Base-by-base conservation (phyloP, 257 asterid species). In the Solanum ossicruentum region DNA sequence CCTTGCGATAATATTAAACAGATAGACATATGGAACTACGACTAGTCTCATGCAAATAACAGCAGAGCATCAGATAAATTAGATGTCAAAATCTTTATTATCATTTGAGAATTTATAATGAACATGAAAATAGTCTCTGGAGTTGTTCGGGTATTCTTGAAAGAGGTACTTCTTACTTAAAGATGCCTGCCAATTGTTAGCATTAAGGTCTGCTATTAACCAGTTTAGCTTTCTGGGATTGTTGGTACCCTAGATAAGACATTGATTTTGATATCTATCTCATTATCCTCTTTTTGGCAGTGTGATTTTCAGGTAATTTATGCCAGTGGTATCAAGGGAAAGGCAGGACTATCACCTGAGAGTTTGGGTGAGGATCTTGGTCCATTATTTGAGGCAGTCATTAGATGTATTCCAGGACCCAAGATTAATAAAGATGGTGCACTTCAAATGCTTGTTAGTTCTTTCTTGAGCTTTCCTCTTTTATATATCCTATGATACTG, bases 401-500 rank as follows among this genome's bases (percentile, higher is more conserved):
- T 95, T 52, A 92, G 99, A 92, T 97, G 99, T 91, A 97, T 97
- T 87, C 99, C 98, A 16, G 99, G 98, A 63, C 99, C 99, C 21
- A 91, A 78, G 83, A 92, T 97, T 89, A 91, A 93, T 69, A 93
- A 88, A 90, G 98, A 97, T 21, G 99, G 99, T 81, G 89, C 94
- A 86, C 99, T 95, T 84, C 99, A 97, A 90, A 93, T 97, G 99
- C 98, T 97, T 88, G 99, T 97, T 20, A 91, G 98, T 92, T 65
- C 69, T 84, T 70, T 20, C 78, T 85, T 60, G 75, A 63, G 71
- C 83, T 86, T 66, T 84, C 49, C 51, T 13, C 18, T 79, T 54
- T 52, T 47, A 47, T 67, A 17, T 69, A 72, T 60, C 43, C 63
- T 23, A 77, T 51, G 82, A 51, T 77, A 77, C 82, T 77, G 61